phyloP scores from a whole-genome alignment of 2,329 filamentous ascomycete species.

The Exophiala mesophila region DNA sequence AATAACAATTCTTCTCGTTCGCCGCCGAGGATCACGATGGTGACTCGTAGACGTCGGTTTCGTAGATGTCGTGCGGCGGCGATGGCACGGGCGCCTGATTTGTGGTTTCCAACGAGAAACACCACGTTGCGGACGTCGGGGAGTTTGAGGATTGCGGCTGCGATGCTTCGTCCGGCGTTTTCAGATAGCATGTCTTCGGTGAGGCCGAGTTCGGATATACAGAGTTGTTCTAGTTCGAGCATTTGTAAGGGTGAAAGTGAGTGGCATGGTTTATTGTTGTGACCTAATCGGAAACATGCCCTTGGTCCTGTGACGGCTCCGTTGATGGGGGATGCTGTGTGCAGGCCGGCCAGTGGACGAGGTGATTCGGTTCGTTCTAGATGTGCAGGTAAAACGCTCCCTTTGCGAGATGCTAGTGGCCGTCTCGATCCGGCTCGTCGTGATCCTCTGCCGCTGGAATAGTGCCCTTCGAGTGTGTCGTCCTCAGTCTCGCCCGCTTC shows the following conservation, averaged over 20 bases:
- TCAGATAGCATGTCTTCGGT: constrained; percentile 88
- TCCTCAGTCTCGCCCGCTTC: constrained; percentile 62
- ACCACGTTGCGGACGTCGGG: constrained; percentile 45
- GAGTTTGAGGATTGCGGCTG: constrained; percentile 71
- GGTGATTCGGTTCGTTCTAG: constrained; percentile 27
- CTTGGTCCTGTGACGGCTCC: constrained; percentile 28
- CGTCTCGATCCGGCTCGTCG: constrained; percentile 38
- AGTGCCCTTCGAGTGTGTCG: constrained; percentile 33
- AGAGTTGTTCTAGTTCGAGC: constrained; percentile 87
- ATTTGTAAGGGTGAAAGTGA: constrained; percentile 70
- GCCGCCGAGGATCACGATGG: constrained; percentile 78
- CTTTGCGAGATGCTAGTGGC: constrained; percentile 38
- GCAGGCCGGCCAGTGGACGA: constrained; percentile 20
- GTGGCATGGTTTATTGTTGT: constrained; percentile 53
- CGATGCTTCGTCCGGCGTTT: constrained; percentile 82
- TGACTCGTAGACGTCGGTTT: constrained; percentile 73
- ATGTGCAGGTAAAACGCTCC: constrained; percentile 38
- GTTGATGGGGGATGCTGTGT: constrained; percentile 40
- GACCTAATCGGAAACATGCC: constrained; percentile 47
- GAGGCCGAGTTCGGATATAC: constrained; percentile 78
- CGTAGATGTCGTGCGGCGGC: constrained; percentile 81
- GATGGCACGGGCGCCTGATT: constrained; percentile 76
- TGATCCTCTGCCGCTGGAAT: constrained; percentile 45
- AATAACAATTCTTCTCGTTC: constrained; percentile 77
- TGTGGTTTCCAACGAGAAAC: constrained; percentile 92